Conservation (phyloP, 768 basidiomycete genomes). For the Wakefieldia striispora region DNA sequence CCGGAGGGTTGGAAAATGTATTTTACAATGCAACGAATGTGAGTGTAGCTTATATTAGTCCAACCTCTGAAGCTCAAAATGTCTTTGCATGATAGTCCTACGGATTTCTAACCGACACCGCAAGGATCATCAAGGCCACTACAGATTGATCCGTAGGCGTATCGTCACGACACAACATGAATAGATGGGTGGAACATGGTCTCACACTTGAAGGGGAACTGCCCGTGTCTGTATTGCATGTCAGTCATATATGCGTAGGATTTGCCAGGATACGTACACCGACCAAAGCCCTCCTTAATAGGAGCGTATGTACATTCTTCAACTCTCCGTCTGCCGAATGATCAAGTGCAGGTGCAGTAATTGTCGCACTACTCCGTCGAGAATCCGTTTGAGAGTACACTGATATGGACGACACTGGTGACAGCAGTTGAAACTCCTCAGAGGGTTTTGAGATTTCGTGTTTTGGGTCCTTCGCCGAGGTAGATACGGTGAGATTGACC, state of each 20-base stretch:
- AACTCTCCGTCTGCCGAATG: neutral
- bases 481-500: constrained; percentile 17
- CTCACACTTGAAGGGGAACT: neutral
- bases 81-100: constrained; percentile 38
- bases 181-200: neutral
- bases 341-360: neutral
- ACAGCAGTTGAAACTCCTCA: neutral
- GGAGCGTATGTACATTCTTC: neutral
- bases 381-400: neutral
- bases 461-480: neutral
- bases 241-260: constrained; percentile 3
- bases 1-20: constrained; percentile 57
- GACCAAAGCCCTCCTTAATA: neutral
- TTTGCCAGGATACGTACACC: constrained; percentile 4
- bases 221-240: neutral
- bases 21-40: constrained; percentile 57
- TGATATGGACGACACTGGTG: neutral
- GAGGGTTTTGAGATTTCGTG: neutral
- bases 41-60: constrained; percentile 20
- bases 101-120: constrained; percentile 47
- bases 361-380: neutral
- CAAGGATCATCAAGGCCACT: constrained; percentile 26
- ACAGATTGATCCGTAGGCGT: neutral
- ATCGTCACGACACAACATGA: neutral
- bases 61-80: neutral